Base-by-base conservation (phyloP, 257 asterid species). In the Linaria vulgaris region DNA sequence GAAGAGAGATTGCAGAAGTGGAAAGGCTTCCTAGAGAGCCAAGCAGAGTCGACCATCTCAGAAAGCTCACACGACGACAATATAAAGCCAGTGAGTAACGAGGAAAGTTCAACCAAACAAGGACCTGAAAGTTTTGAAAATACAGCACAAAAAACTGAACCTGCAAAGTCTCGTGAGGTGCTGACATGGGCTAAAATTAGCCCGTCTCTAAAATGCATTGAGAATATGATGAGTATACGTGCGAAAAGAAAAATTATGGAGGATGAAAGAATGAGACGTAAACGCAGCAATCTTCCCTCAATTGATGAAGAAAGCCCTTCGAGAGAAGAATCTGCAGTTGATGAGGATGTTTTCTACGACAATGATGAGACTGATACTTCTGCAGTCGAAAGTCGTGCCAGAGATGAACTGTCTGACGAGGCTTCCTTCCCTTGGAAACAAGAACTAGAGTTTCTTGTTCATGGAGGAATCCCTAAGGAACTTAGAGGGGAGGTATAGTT, bases 391-490 rank as follows among this genome's bases (percentile, higher is more conserved):
- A 64, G 59, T 67, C 54, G 46, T 69, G 61, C 66, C 19, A 51
- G 56, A 55, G 69, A 67, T 80, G 69, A 60, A 67, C 73, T 55
- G 50, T 57, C 62, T 59, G 56, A 67, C 3, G 88, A 81, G 69
- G 61, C 74, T 49, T 64, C 48, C 55, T 82, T 76, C 68, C 84
- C 91, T 48, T 82, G 86, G 86, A 88, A 80, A 67, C 83, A 88
- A 78, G 96, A 91, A 73, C 77, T 91, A 9, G 92, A 75, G 75
- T 73, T 80, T 77, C 98, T 91, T 66, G 98, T 91, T 78, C 90
- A 58, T 16, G 91, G 88, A 58, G 98, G 98, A 81, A 87, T 91
- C 31, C 96, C 96, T 66, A 86, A 85, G 83, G 95, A 88, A 61
- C 85, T 91, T 62, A 79, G 96, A 67, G 98, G 98, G 74, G 98